These are phyloP conservation scores for Cutaneotrichosporon dermatis DNA, from an alignment of 1,284 basidiomycete species.

Conservation along the genomic window DNA sequence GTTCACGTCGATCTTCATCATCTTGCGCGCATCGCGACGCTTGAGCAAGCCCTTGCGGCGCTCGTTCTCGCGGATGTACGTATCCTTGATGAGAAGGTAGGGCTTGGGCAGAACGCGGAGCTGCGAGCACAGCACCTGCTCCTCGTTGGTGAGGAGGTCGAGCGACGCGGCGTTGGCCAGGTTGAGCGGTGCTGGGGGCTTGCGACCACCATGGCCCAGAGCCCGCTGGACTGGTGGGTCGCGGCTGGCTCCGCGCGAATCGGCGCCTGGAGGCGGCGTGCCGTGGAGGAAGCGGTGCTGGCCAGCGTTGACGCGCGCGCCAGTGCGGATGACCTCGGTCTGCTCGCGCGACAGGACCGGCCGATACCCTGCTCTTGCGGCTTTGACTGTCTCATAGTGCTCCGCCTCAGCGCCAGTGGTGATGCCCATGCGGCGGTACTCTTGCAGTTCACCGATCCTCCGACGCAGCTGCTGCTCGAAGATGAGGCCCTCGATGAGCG, in stretches of 20 bases:
- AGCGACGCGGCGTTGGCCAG: constrained; percentile 79
- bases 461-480: constrained; percentile 82
- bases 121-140: constrained; percentile 80
- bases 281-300: constrained; percentile 44
- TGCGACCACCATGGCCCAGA: constrained; percentile 25
- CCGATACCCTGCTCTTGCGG: constrained; percentile 51
- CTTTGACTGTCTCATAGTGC: constrained; percentile 71
- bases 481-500: constrained; percentile 79
- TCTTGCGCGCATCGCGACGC: constrained; percentile 72
- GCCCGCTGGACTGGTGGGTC: constrained; percentile 32
- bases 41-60: constrained; percentile 79
- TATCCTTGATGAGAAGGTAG: constrained; percentile 88
- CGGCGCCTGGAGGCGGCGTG: constrained; percentile 13
- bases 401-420: constrained; percentile 80
- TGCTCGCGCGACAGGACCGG: constrained; percentile 35
- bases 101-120: constrained; percentile 86
- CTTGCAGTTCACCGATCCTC: constrained; percentile 80
- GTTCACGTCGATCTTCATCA: constrained; percentile 87
- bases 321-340: constrained; percentile 33
- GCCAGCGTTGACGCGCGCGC: constrained; percentile 41
- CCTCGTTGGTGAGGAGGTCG: constrained; percentile 77
- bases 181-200: constrained; percentile 61
- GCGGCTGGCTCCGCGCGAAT: constrained; percentile 25
- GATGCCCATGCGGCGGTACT: constrained; percentile 77
- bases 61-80: constrained; percentile 82